Conservation (phyloP, 495 filamentous ascomycete genomes). For the Penicillium atrosanguineum region DNA sequence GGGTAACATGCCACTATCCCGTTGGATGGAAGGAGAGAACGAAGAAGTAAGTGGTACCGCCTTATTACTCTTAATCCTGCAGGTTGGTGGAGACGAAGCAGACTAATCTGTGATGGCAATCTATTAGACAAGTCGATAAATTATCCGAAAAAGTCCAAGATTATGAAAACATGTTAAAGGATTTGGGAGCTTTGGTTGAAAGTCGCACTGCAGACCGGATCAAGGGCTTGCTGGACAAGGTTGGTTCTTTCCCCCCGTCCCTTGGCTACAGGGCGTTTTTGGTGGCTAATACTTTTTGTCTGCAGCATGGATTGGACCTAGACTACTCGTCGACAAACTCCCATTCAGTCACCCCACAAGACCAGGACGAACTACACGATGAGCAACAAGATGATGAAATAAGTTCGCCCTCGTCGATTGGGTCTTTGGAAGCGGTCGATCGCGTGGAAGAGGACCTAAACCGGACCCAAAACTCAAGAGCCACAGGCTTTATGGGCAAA, state of each 20-base stretch:
- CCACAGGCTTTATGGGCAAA: constrained; percentile 64
- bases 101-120: constrained; percentile 3
- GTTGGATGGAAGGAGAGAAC: constrained; percentile 58
- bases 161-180: constrained; percentile 47
- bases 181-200: constrained; percentile 32
- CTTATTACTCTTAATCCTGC: background rate
- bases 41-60: constrained; percentile 45
- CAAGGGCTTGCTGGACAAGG: constrained; percentile 36
- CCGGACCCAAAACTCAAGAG: constrained; percentile 44
- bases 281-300: background rate
- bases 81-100: background rate
- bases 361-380: background rate
- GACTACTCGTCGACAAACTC: constrained; percentile 33
- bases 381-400: constrained; percentile 11
- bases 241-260: constrained; percentile 10
- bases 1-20: constrained; percentile 51
- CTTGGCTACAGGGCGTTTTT: background rate
- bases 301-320: constrained; percentile 19
- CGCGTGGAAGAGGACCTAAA: constrained; percentile 61
- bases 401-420: constrained; percentile 49
- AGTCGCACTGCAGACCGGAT: constrained; percentile 34
- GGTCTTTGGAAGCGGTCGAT: constrained; percentile 60
- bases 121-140: constrained; percentile 35
- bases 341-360: constrained; percentile 27
- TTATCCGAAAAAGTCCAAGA: constrained; percentile 48